Conservation (phyloP, 768 basidiomycete genomes). For the Ramaria sp. region DNA sequence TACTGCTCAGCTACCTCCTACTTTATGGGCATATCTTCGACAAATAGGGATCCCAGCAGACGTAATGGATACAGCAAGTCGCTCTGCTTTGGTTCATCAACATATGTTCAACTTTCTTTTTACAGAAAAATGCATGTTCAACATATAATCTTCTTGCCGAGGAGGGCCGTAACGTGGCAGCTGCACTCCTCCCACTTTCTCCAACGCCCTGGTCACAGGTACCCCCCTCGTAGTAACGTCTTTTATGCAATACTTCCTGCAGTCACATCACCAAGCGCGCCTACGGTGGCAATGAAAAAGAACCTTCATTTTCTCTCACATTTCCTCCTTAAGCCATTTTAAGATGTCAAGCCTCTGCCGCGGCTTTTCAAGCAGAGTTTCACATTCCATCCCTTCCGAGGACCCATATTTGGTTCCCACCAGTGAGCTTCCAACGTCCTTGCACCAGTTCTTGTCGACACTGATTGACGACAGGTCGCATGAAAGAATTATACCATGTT, state of each 20-base stretch:
- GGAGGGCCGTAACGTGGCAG: constrained; percentile 88
- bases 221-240: not conserved
- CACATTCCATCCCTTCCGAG: constrained; percentile 19
- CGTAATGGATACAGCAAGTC: constrained; percentile 73
- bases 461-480: constrained; percentile 25
- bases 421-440: constrained; percentile 19
- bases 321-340: constrained; percentile 22
- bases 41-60: constrained; percentile 79
- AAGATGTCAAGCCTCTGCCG: constrained; percentile 17
- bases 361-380: not conserved
- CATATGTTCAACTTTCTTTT: not conserved
- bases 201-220: constrained; percentile 37
- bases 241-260: not conserved
- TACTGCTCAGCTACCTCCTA: constrained; percentile 57
- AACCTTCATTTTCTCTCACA: constrained; percentile 12
- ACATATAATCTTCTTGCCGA: constrained; percentile 92
- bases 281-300: not conserved
- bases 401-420: constrained; percentile 30
- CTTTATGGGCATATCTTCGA: constrained; percentile 55
- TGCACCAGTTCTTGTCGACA: constrained; percentile 15
- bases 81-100: not conserved
- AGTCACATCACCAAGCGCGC: not conserved
- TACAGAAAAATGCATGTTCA: constrained; percentile 82
- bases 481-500: constrained; percentile 52
- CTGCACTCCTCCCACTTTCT: constrained; percentile 68